Evolutionary conservation across 1,284 basidiomycete genomes (phyloP), one percentile per base, ranked within the genome.

Genomic region (Anthracocystis walkeri): DNA sequence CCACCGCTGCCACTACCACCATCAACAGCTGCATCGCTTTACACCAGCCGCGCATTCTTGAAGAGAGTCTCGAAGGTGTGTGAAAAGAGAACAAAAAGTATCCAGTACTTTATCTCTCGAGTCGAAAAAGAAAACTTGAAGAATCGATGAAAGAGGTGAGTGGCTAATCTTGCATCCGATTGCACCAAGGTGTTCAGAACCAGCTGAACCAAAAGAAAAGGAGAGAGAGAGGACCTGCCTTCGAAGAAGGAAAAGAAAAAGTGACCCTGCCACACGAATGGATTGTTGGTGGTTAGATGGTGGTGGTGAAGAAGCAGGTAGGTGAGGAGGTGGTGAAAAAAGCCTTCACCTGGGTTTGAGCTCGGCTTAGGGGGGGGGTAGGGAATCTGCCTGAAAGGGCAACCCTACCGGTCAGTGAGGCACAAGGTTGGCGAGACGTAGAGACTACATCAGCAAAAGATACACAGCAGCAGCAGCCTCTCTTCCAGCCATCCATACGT

Each of bases 161-260:
- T 3, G 50, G 21, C 33, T 38, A 38, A 38, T 14, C 12, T 38
- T 38, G 35, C 35, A 38, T 33, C n/a, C 6, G 31, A 33, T 33
- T 11, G 3, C 12, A 10, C 12, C 31, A 33, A 33, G 31, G 31
- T 38, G 51, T 53, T 44, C 52, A 42, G 27, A 42, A 35, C 65
- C 65, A 27, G 65, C 65, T 66, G 65, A 62, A 35, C 7, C 10
- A 27, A 41, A 49, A 23, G 25, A 42, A 31, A 41, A 20, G n/a
- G 33, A 21, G 16, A 42, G 53, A 25, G 50, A 11, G 40, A 58
- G 57, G 40, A 55, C 66, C 66, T 35, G 66, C 58, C 52, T 60
- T 48, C 23, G 35, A 14, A 25, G 49, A 52, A 48, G 16, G 27
- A 35, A 27, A 29, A 31, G 8, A 40, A 31, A 33, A 11, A 38